Base-by-base conservation (phyloP, 2,329 filamentous ascomycete species). In the Stagonosporopsis rhizophila region DNA sequence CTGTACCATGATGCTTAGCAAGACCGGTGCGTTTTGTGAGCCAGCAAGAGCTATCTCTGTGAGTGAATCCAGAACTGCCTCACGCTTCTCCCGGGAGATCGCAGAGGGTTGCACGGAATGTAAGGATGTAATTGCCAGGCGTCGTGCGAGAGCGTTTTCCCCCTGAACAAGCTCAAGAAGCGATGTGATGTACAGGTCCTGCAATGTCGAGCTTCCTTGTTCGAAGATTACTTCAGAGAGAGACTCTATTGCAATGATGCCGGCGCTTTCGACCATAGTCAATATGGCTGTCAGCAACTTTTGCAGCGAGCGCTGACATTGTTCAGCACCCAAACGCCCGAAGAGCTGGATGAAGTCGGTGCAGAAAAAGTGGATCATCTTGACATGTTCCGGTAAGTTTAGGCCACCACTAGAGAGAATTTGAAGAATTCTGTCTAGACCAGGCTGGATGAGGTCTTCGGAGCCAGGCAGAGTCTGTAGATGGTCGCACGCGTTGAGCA, bases 61-160 rank as follows among this genome's bases (percentile, higher is more conserved):
- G 27, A 73, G 51, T 20, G 63, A 66, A 44, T 77, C 66, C 14
- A 77, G 35, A 11, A 72, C 56, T 23, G 64, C 60, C 53, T 75
- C 73, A 49, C 75, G 66, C 35, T 66, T 67, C 41, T 73, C 70
- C 14, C 75, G 64, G 2, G 68, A 60, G 6, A 77, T 52, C 1
- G 68, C 66, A 12, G 60, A 47, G 11, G 71, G 64, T 6, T 59
- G 64, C 5, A 72, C 56, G 15, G 69, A 61, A 2, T 70, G 52
- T 23, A 72, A 59, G 7, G 60, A 63, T n/a, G 45, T 60, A 17
- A 63, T 47, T 20, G 58, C 63, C 42, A 61, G 50, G 22, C n/a
- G 30, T 20, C 56, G 58, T 12, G 63, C 45, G 6, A 12, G 27
- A 7, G 61, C 38, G 9, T 61, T 44, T 2, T 56, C 52, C 4